Conservation (phyloP, 805 yeast genomes). For the Vanderwaltozyma polyspora region DNA sequence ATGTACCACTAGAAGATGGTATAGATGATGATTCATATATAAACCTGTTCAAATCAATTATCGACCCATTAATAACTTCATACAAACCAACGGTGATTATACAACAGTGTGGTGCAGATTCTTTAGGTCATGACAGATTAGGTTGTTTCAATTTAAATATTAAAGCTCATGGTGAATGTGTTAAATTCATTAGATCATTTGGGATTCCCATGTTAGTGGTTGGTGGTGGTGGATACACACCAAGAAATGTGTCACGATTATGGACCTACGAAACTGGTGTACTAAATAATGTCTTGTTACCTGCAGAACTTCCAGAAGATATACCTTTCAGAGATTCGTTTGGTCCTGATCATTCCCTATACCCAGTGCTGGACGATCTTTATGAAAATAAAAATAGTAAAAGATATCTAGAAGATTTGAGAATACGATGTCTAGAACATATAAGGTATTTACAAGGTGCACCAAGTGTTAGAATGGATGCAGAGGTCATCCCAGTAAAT, state of each 20-base stretch:
- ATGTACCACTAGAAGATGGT: conserved; percentile 84
- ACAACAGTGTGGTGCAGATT: conserved; percentile 98
- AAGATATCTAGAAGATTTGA: conserved; percentile 70
- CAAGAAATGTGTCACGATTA: conserved; percentile 89
- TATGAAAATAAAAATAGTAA: conserved; percentile 79
- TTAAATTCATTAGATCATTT: conserved; percentile 73
- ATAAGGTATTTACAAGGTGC: conserved; percentile 77
- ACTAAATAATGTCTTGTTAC: conserved; percentile 65
- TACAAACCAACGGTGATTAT: conserved; percentile 94
- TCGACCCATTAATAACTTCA: conserved; percentile 77
- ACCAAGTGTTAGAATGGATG: conserved; percentile 83
- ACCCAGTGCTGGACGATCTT: conserved; percentile 69
- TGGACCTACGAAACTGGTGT: conserved; percentile 94
- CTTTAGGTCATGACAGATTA: conserved; percentile 86
- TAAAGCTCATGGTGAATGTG: conserved; percentile 93
- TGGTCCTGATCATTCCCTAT: conserved; percentile 84
- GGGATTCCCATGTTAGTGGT: conserved; percentile 85
- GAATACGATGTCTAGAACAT: conserved; percentile 67
- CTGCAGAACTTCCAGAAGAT: conserved; percentile 60
- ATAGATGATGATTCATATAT: conserved; percentile 70
- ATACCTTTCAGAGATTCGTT: conserved; percentile 74
- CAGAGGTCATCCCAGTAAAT: conserved; percentile 65
- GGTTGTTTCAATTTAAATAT: conserved; percentile 94
- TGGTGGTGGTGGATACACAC: conserved; percentile 98
- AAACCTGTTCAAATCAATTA: conserved; percentile 47